Base-by-base conservation (phyloP, 208 protist species). In the Leishmania tarentolae region DNA sequence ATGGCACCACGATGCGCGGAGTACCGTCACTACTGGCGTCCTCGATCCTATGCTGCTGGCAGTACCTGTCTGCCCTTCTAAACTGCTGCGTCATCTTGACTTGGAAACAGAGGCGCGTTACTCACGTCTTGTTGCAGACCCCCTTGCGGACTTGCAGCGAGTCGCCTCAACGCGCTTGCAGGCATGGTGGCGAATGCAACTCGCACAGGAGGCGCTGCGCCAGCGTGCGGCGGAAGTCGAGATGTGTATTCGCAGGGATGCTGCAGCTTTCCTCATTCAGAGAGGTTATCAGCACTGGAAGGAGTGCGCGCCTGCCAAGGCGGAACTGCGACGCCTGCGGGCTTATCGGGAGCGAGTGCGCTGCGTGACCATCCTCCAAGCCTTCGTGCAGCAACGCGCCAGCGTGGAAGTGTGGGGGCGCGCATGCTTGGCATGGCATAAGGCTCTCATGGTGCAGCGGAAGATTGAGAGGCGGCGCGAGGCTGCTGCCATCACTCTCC, bases 381-480 rank as follows among this genome's bases (percentile, higher is more conserved):
- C 61, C 0, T 91, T 86, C 53, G n/a, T 91, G 24, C 86, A 75
- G 47, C 66, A 86, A 17, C 75, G 82, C 50, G 75, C 86, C 28
- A 91, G 87, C 69, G 85, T 90, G 35, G 85, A 91, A 61, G 76
- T 84, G 68, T 88, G 79, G 82, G 87, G 85, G 17, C 71, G 57
- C 3, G 71, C 63, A 50, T 88, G 81, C 50, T 53, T 90, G 35
- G 76, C 15, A 15, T 37, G 63, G 61, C 78, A 87, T 50, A 19
- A 81, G 57, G 40, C 66, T 7, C 53, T 84, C 6, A 65, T 91
- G 44, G 63, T 52, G 31, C 80, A 75, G 19, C 81, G 84, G 40
- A 5, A 76, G 47, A 73, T 86, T 8, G 46, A 52, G 17, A 44
- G 50, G 19, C 82, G 80, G 15, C 68, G 81, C 13, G 73, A 79